Conservation (phyloP, 139 green algal species). For the Nannochloris sp. region DNA sequence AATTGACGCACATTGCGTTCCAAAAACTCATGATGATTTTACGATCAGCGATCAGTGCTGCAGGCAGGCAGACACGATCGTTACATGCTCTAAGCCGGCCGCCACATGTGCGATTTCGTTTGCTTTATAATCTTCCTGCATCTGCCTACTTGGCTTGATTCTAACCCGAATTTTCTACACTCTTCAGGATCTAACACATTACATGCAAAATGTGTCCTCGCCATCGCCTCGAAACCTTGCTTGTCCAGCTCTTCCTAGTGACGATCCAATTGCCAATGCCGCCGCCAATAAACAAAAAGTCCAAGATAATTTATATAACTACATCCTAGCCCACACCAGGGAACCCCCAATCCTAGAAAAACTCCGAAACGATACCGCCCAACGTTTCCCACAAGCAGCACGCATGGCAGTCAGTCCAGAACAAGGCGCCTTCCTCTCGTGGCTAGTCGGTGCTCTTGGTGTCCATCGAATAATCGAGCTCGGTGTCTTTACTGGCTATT, state of each 20-base stretch:
- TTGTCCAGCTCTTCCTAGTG: neutral
- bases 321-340: constrained; percentile 60
- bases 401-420: constrained; percentile 74
- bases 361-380: constrained; percentile 52
- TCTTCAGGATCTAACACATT: too few species aligned
- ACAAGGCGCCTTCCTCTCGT: constrained; percentile 66
- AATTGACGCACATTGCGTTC: too few species aligned
- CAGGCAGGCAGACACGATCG: too few species aligned
- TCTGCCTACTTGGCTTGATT: too few species aligned
- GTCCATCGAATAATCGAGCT: constrained; percentile 48
- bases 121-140: too few species aligned
- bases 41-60: too few species aligned
- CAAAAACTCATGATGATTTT: too few species aligned
- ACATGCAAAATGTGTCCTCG: too few species aligned
- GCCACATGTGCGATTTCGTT: too few species aligned
- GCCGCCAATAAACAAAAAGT: constrained; percentile 36
- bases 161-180: too few species aligned
- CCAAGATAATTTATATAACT: constrained; percentile 44
- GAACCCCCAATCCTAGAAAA: constrained; percentile 48
- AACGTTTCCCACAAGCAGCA: constrained; percentile 32
- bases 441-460: constrained; percentile 59
- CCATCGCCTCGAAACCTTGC: too few species aligned
- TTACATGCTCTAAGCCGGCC: too few species aligned
- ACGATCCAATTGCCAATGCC: neutral
- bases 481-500: constrained; percentile 89